Conservation (phyloP, 139 green algal species). For the Chlorella sp. region DNA sequence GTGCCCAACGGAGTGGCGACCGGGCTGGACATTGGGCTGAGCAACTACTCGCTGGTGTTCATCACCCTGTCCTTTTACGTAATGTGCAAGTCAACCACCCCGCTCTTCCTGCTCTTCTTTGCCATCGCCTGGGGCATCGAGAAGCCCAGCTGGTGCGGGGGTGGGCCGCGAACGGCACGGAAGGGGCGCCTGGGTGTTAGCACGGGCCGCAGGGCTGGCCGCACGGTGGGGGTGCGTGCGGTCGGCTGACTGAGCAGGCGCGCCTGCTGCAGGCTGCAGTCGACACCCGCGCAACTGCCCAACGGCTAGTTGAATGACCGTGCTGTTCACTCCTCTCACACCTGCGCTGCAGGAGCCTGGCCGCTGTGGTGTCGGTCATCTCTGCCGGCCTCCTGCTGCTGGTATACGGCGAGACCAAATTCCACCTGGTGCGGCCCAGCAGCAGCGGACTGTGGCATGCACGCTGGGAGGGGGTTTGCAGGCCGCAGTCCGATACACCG, state of each 20-base stretch:
- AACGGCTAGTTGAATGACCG: background rate
- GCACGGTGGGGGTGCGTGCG: too few species aligned
- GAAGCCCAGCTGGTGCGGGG: constrained; percentile 48
- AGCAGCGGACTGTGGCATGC: too few species aligned
- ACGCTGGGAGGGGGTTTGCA: too few species aligned
- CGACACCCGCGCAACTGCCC: background rate
- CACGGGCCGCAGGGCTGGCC: too few species aligned
- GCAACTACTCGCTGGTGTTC: constrained; percentile 89
- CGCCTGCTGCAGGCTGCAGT: background rate
- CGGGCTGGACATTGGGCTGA: constrained; percentile 93
- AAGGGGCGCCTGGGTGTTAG: too few species aligned
- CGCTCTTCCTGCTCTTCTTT: constrained; percentile 94
- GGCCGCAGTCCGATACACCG: too few species aligned
- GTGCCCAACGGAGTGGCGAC: constrained; percentile 89
- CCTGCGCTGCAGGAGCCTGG: constrained; percentile 66
- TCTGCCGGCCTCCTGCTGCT: constrained; percentile 83
- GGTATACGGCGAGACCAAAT: constrained; percentile 89
- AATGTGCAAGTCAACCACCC: constrained; percentile 93
- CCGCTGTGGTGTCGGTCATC: constrained; percentile 83
- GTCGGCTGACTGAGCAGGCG: too few species aligned
- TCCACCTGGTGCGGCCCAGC: constrained; percentile 56
- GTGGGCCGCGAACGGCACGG: background rate
- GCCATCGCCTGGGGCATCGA: constrained; percentile 92
- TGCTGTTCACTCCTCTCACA: background rate
- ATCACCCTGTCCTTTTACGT: constrained; percentile 96